A percentile compares a stretch with the other conserved stretches of the same genome.
phyloP scores from a whole-genome alignment of 163 green algal genomes.

The Volvox carteri region DNA sequence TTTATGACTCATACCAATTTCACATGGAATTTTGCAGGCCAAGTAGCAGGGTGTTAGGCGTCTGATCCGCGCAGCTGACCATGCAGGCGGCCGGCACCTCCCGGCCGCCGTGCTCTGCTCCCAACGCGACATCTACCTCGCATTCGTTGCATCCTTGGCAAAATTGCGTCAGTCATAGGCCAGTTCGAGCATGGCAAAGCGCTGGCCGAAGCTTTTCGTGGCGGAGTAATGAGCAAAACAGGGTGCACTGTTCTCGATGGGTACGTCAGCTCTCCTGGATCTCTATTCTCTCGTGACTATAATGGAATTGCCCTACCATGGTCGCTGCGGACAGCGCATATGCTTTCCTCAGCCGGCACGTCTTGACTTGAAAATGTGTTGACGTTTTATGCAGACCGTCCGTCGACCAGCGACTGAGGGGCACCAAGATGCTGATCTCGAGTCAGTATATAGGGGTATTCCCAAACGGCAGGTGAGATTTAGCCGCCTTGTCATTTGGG shows the following conservation, averaged over 20 bases:
- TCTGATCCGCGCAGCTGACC: not conserved
- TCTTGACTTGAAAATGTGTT: not conserved
- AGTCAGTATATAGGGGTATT: not conserved
- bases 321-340: not conserved
- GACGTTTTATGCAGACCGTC: not conserved
- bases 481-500: too few relatives aligned
- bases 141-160: not conserved
- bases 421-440: not conserved
- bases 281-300: not conserved
- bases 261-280: not conserved
- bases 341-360: not conserved
- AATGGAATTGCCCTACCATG: not conserved
- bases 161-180: not conserved
- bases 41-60: not conserved
- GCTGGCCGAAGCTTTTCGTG: not conserved
- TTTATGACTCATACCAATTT: too few relatives aligned
- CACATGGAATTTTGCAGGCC: too few relatives aligned
- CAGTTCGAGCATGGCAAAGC: not conserved
- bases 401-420: not conserved
- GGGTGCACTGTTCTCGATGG: not conserved
- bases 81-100: constrained; percentile 41
- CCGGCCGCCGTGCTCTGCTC: not conserved
- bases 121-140: constrained; percentile 19
- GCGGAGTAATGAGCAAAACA: not conserved
- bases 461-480: constrained; percentile 27